Conservation (phyloP, 2,329 filamentous ascomycete species). For the Ophiostoma himal-ulmi region DNA sequence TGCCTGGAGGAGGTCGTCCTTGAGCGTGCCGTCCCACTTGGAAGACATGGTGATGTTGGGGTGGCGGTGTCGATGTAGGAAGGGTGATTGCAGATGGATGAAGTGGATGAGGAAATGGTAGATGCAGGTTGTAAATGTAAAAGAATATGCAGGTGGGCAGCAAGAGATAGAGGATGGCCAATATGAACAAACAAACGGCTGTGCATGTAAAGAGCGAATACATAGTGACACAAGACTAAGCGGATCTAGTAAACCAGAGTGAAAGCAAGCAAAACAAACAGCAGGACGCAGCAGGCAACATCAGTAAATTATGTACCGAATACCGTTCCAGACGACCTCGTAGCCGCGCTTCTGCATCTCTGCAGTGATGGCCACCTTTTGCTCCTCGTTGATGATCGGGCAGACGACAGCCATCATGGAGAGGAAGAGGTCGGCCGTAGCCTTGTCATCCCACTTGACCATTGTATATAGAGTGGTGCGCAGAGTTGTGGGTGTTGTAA, state of each 20-base stretch:
- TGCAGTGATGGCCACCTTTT: slow-evolving; percentile 28
- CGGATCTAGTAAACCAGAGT: neutral
- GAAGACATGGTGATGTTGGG: slow-evolving; percentile 16
- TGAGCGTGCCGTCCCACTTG: slow-evolving; percentile 24
- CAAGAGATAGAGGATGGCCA: neutral
- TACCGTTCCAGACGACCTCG: slow-evolving; percentile 34
- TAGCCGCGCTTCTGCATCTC: slow-evolving; percentile 29
- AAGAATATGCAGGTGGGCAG: too few species aligned
- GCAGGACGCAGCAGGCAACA: neutral
- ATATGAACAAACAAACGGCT: neutral
- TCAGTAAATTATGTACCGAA: slow-evolving; percentile 31
- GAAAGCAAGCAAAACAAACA: neutral
- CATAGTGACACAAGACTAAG: neutral
- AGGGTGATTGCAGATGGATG: neutral
- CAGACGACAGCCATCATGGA: slow-evolving; percentile 27
- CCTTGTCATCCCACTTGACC: slow-evolving; percentile 30
- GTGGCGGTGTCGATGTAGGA: neutral
- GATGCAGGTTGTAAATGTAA: neutral
- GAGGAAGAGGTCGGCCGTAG: slow-evolving; percentile 30
- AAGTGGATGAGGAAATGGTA: neutral
- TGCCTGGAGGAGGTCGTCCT: slow-evolving; percentile 26
- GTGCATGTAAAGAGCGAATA: neutral
- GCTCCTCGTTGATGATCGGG: slow-evolving; percentile 25
- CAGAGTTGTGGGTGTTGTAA: neutral
- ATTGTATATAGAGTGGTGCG: slow-evolving; percentile 28